Conservation (phyloP, 2,329 filamentous ascomycete genomes). For the Stemphylium beticola region DNA sequence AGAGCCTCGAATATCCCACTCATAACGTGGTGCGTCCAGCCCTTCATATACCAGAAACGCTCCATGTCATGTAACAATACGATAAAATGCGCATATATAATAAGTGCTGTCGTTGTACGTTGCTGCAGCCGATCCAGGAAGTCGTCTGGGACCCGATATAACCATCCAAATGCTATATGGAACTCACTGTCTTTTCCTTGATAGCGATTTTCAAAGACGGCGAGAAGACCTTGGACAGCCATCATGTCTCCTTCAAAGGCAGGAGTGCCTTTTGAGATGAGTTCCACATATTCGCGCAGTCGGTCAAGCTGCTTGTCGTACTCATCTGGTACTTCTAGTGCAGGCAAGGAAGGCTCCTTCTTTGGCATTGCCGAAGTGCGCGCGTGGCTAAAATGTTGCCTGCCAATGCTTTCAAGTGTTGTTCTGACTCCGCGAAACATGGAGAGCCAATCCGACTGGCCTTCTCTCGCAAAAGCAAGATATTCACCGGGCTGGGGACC, state of each 20-base stretch:
- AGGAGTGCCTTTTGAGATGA: constrained; percentile 2
- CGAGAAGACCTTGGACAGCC: constrained; percentile 23
- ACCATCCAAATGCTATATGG: constrained; percentile 35
- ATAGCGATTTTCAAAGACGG: constrained; percentile 33
- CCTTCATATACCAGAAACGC: constrained; percentile 40
- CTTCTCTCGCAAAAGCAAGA: constrained; percentile 34
- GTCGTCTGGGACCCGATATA: constrained; percentile 32
- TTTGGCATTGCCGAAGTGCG: constrained; percentile 9
- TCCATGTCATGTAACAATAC: constrained; percentile 37
- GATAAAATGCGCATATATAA: constrained; percentile 37
- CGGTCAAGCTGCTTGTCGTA: constrained; percentile 30
- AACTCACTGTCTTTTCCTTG: constrained; percentile 30
- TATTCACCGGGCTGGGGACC: constrained; percentile 38
- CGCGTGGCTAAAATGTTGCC: constrained; percentile 12
- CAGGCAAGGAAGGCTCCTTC: constrained; percentile 21
- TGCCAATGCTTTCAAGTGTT: constrained; percentile 20
- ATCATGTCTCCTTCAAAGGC: constrained; percentile 9
- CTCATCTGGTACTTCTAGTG: constrained; percentile 10
- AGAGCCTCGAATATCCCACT: constrained; percentile 30
- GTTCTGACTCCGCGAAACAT: constrained; percentile 40
- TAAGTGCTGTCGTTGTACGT: constrained; percentile 26
- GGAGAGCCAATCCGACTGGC: constrained; percentile 38
- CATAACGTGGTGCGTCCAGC: constrained; percentile 39
- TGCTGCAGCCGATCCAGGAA: constrained; percentile 33
- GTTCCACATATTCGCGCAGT: constrained; percentile 19